A percentile compares a stretch with the other conserved stretches of the same genome.
Conservation (phyloP, 805 yeast species). For the Debaryomyces tyrocola region DNA sequence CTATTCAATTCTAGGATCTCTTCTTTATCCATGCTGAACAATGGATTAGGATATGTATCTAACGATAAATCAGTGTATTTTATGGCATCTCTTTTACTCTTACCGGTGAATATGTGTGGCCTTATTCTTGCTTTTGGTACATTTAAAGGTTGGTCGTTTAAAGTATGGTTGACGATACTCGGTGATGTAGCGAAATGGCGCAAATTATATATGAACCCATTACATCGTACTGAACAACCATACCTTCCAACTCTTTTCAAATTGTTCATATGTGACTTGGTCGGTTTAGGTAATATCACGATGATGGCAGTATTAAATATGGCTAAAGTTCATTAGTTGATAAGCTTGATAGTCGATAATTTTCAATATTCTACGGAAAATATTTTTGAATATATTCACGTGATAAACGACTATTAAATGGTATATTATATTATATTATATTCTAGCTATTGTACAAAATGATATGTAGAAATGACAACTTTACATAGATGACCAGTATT, state of each 20-base stretch:
- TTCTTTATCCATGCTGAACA: slow-evolving; percentile 25
- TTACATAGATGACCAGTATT: neutral
- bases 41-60: slow-evolving; percentile 34
- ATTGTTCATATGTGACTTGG: neutral
- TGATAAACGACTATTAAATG: neutral
- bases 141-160: neutral
- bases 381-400: neutral
- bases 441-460: neutral
- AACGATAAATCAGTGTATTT: slow-evolving; percentile 12
- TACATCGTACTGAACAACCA: neutral
- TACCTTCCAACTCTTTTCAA: neutral
- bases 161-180: neutral
- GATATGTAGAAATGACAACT: neutral
- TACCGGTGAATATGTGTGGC: slow-evolving; percentile 14
- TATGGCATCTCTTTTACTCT: neutral
- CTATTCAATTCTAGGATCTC: slow-evolving; percentile 23
- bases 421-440: no score
- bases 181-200: neutral
- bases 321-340: no score
- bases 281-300: no score
- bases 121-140: slow-evolving; percentile 8
- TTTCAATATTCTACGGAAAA: neutral
- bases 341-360: no score
- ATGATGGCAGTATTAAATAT: no score
- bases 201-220: neutral